phyloP scores from a whole-genome alignment of 768 basidiomycete species.

The Lanmaoa rubissima region DNA sequence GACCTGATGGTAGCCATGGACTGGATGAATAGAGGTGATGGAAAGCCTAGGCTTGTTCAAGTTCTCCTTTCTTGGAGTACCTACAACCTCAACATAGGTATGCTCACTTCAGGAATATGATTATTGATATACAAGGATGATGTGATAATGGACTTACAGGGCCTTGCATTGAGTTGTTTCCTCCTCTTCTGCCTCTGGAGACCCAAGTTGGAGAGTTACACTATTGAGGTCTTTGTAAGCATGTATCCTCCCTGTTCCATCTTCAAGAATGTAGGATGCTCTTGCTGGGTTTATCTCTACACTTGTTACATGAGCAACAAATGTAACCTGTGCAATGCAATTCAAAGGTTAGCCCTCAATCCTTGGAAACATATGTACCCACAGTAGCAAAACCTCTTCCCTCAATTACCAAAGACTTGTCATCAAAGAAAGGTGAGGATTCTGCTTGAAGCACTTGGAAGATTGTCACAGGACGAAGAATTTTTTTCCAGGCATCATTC shows the following conservation, averaged over 20 bases:
- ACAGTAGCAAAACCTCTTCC: conserved; percentile 34
- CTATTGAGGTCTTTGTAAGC: conserved; percentile 4
- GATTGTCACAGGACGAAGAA: conserved; percentile 52
- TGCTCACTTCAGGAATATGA: conserved; percentile 14
- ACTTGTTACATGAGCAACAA: conserved; percentile 45
- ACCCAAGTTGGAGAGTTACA: neutral
- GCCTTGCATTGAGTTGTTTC: conserved; percentile 3
- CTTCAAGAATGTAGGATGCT: conserved; percentile 31
- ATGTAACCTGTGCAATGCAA: conserved; percentile 36
- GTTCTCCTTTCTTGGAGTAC: neutral
- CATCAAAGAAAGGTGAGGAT: conserved; percentile 34
- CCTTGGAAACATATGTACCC: neutral
- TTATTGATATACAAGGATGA: neutral
- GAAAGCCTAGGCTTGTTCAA: neutral
- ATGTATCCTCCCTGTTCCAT: conserved; percentile 36
- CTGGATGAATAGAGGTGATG: conserved; percentile 15
- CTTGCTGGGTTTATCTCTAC: conserved; percentile 12
- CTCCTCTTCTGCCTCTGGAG: conserved; percentile 5
- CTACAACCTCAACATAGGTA: conserved; percentile 19
- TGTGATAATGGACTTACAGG: conserved; percentile 16
- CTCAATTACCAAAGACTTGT: conserved; percentile 47
- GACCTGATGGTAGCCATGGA: conserved; percentile 24
- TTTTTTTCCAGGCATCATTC: neutral
- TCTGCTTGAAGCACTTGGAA: conserved; percentile 48
- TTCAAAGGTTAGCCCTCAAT: conserved; percentile 30